These are phyloP conservation scores for Fusarium newnesense DNA, from an alignment of 2,329 filamentous ascomycete species.

Conservation along the genomic window DNA sequence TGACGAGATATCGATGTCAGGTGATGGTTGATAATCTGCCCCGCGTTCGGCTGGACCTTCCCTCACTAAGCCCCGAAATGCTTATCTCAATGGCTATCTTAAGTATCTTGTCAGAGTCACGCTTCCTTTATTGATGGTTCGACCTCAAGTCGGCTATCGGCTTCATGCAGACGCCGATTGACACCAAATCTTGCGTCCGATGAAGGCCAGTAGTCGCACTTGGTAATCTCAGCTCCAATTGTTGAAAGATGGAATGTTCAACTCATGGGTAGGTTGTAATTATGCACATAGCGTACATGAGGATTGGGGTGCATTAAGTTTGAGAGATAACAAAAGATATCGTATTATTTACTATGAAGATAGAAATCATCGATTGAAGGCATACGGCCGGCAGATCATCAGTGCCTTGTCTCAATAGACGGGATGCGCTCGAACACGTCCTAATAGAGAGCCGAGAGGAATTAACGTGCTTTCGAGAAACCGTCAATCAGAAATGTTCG, in stretches of 20 bases:
- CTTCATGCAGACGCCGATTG: rapidly evolving
- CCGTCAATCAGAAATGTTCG: rapidly evolving
- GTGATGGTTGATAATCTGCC: rapidly evolving
- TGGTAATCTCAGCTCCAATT: rapidly evolving
- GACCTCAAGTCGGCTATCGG: rapidly evolving
- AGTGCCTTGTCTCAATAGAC: too few relatives aligned
- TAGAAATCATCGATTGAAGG: rapidly evolving
- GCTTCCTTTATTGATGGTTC: rapidly evolving
- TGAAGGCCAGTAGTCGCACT: rapidly evolving
- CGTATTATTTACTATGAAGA: background rate
- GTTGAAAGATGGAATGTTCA: rapidly evolving
- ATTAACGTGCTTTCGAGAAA: rapidly evolving
- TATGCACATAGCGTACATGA: rapidly evolving
- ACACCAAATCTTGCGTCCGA: background rate
- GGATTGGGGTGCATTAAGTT: rapidly evolving
- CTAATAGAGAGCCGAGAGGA: rapidly evolving
- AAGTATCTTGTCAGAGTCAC: rapidly evolving
- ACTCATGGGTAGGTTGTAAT: rapidly evolving
- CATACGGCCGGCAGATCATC: background rate
- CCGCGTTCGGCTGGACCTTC: background rate
- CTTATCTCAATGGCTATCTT: background rate
- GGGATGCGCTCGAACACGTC: rapidly evolving
- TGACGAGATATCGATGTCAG: background rate
- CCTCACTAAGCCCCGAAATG: rapidly evolving
- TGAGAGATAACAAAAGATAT: rapidly evolving